Evolutionary conservation across 2,329 filamentous ascomycete species (phyloP), one percentile per base, ranked within the genome.

Genomic region (Xenosphaeropsis pyriputrescens): DNA sequence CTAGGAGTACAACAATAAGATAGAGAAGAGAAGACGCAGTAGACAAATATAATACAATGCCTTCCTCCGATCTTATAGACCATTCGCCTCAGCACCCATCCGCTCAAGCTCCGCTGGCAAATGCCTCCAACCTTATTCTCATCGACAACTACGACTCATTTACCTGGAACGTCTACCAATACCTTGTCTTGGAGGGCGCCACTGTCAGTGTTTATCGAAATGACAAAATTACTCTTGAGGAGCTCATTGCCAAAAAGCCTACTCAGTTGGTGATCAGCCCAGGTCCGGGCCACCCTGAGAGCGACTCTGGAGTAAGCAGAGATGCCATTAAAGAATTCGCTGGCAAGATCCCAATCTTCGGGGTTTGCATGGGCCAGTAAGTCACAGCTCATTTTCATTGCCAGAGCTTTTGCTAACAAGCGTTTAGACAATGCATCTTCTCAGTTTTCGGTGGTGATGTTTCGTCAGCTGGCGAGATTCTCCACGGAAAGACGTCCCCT

Each of bases 121-220:
- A 78, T 36, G 91, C 91, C 18, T 83, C 81, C 40, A 96, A 96
- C 60, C 71, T 98, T 41, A 73, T 98, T 45, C 70, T 98, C 45
- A 95, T 98, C 52, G 91, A 98, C 68, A 98, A 98, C 62, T 98
- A 96, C 61, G 91, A 98, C 61, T 96, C 91, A 3, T 98, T 98
- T 59, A 95, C 89, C 41, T 98, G 88, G 85, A 98, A 98, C 55
- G 85, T 98, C 41, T 98, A 96, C 59, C 93, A 98, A 60, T 98
- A 98, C 54, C 75, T 98, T 1, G 81, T 89, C 6, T 76, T 98
- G n/a, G 91, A 96, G 58, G 91, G 91, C 22, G 91, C 93, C 18
- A 82, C 68, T 1, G 91, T 95, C 36, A 84, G 79, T 4, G 91
- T 98, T 15, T 83, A 78, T 61, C 76, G 91, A 50, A 98, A 98